phyloP scores from a whole-genome alignment of 2,329 filamentous ascomycete genomes.

The Colletotrichum viniferum region DNA sequence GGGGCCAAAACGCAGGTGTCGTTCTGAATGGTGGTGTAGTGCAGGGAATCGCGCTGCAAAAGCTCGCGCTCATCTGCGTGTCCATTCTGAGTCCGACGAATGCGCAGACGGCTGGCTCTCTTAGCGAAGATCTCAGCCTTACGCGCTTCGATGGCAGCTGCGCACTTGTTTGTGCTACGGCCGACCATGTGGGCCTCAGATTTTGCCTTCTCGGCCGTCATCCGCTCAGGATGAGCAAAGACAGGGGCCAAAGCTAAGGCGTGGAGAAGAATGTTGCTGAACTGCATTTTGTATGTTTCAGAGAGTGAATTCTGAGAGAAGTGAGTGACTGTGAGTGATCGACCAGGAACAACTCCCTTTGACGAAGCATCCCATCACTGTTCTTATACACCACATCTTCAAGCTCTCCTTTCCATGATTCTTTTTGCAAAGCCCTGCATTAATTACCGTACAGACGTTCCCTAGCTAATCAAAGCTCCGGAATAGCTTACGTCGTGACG shows the following conservation, averaged over 20 bases:
- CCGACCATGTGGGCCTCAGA: slow-evolving; percentile 47
- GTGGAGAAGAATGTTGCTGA: not conserved
- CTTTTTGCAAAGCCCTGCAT: not conserved
- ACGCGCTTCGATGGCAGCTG: slow-evolving; percentile 49
- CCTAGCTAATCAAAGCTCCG: not conserved
- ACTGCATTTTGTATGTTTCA: not conserved
- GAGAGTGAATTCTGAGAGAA: not conserved
- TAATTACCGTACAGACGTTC: not conserved
- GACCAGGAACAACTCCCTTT: not conserved
- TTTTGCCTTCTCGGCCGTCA: slow-evolving; percentile 51
- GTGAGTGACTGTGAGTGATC: not conserved
- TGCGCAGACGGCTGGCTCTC: not conserved
- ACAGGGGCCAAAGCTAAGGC: not conserved
- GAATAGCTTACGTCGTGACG: not conserved
- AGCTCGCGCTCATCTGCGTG: slow-evolving; percentile 29
- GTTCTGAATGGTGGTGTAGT: slow-evolving; percentile 26
- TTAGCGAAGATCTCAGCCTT: slow-evolving; percentile 43
- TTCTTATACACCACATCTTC: not conserved
- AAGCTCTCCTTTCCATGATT: not conserved
- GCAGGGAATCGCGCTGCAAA: slow-evolving; percentile 34
- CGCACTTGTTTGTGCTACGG: slow-evolving; percentile 44
- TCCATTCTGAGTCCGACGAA: not conserved
- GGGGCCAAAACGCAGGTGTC: slow-evolving; percentile 47
- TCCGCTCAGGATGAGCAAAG: slow-evolving; percentile 52
- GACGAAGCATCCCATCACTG: not conserved